Base-by-base conservation (phyloP, 345 rosid genomes). In the Corchorus olitorius region DNA sequence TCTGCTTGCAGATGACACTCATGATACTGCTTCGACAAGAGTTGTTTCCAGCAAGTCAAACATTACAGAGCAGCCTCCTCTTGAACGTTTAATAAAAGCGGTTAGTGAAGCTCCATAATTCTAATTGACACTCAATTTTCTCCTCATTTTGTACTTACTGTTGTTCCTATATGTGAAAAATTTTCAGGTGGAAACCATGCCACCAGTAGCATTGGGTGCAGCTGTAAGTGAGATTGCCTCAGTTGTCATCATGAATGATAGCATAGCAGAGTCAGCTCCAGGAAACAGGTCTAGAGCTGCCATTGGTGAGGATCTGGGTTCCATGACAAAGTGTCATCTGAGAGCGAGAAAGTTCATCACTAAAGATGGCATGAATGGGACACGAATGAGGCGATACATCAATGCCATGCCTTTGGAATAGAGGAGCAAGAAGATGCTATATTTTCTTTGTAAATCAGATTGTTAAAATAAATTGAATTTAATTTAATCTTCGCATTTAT, bases 251-350 rank as follows among this genome's bases (percentile, higher is more conserved):
- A 93, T 93, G 98, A 93, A 84, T 60, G 97, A 96, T 77, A 89
- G 97, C 82, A 92, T 93, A 80, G 95, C 98, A 48, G 97, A 98
- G 54, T 89, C 98, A 13, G 93, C 97, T 11, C 94, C 98, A 8
- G 97, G 97, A 65, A 93, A 93, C 81, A 97, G 99, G 75, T 92
- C 97, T 82, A 90, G 95, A 83, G 94, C 99, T 79, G 93, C 98
- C 41, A 94, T 89, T 80, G 98, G 99, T 65, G 99, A 93, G 86
- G 99, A 96, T 88, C 85, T 96, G 85, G 98, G 87, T 72, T 97
- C 98, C 22, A 90, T 92, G 97, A 92, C 97, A 43, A 96, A 91
- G 75, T 89, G 94, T 65, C 94, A 93, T 74, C 88, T 92, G 77
- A 94, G 89, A 79, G 92, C 94, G 69, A 93, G 93, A 87, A 92